Base-by-base conservation (phyloP, 2,329 filamentous ascomycete genomes). In the Aspergillus sergii region DNA sequence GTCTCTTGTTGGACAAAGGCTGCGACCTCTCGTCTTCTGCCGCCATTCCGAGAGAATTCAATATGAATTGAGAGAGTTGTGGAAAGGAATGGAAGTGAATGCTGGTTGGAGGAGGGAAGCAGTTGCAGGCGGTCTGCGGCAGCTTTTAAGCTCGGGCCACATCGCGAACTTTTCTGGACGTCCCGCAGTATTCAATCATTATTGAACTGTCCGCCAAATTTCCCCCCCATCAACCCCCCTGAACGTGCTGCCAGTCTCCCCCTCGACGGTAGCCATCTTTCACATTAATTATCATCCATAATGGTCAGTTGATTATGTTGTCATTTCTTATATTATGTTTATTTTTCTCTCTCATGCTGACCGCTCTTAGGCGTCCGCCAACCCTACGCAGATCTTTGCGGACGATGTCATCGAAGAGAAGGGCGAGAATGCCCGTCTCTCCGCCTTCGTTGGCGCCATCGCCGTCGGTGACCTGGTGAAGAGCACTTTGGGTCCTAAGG, bases 381-480 rank as follows among this genome's bases (percentile, higher is more conserved):
- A 93, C 82, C 94, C 94, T 75, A 97, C 93, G 68, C 94, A 98
- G 82, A 98, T 98, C 85, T 98, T 98, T 82, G 92, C 93, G 75
- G 93, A 97, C 81, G 94, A 96, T 78, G 95, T 96, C 71, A 95
- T 91, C 62, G 93, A 98, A 83, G 94, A 98, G 84, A 98, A 97
- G 84, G 95, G 95, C 74, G 94, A 98, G 84, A 98, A 98, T 91
- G 94, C 95, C 75, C 93, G 94, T 87, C 90, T 98, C 72, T 91
- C 93, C n/a, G 94, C 94, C 69, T 99, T 99, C 75, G 94, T 99
- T 61, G 95, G 95, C 73, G 95, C 95, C 78, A 99, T 99, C 76
- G 95, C 95, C 61, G 95, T 99, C 54, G 95, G 95, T 59, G 95
- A 99, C 74, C 82, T 99, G 70, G 95, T 99, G 59, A 99, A 99